Base-by-base conservation (phyloP, 2,329 filamentous ascomycete species). In the Zymoseptoria tritici region DNA sequence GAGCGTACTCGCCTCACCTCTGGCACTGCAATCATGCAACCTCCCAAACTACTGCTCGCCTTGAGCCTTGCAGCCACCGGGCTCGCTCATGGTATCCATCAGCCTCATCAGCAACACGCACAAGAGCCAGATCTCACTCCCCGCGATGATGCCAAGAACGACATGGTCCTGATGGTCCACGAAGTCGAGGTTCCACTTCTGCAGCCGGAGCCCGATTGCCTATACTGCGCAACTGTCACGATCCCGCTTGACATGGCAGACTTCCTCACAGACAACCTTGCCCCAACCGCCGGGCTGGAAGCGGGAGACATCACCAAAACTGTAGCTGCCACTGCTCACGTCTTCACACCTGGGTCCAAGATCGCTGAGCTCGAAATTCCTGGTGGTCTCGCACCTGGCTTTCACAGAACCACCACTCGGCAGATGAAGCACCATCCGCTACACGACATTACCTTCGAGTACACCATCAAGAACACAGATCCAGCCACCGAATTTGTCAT, bases 1-100 rank as follows among this genome's bases (percentile, higher is more conserved):
- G 13, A 57, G 24, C 22, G 24, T 52, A 42, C 36, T 51, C 36
- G 26, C 21, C 19, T 57, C n/a, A 9, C 7, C 46, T 36, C 31
- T 57, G 24, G 49, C 51, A 42, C 42, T 52, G 31, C 26, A 36
- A 54, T 24, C 29, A 58, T 58, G 56, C 51, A 53, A 31, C 29
- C 31, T 22, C 51, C 51, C 36, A 54, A 24, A 46, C 54, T 51
- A 42, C 51, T 58, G 50, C 52, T 58, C 42, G 51, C 51, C 42
- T 36, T 53, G 51, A 42, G 56, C 56, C 22, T 58, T 51, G 56
- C 51, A 31, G 52, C 51, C 24, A 24, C 29, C 24, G 56, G 46
- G 50, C 56, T 58, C 51, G 51, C 56, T 16, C 51, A 31, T 7
- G 20, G 36, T n/a, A 46, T 46, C 16, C 36, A 46, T 46, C 4